These are phyloP conservation scores for Populus tremula DNA, from an alignment of 345 rosid genomes.

Conservation along the genomic window DNA sequence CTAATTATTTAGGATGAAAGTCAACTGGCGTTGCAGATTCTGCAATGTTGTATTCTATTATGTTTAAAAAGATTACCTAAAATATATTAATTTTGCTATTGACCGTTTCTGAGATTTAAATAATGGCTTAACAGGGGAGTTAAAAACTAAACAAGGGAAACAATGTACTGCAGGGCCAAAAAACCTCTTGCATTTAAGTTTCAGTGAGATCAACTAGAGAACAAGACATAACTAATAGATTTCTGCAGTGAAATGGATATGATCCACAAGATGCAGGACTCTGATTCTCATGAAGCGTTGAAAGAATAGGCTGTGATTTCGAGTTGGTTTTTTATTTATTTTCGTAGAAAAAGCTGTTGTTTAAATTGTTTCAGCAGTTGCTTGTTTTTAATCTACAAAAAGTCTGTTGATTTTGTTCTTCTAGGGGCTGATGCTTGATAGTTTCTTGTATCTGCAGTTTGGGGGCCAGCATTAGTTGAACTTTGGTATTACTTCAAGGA, in stretches of 20 bases:
- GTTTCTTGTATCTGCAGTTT: conserved; percentile 35
- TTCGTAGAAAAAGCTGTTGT: neutral
- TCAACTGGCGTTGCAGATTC: neutral
- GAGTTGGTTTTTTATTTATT: neutral
- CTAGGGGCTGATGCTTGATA: neutral
- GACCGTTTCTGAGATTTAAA: neutral
- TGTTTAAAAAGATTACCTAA: neutral
- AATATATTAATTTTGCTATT: neutral
- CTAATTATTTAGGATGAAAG: conserved; percentile 4
- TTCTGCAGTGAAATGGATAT: neutral
- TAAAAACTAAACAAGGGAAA: neutral
- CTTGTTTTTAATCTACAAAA: neutral
- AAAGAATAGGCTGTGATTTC: neutral
- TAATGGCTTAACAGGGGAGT: neutral
- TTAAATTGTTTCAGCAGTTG: neutral
- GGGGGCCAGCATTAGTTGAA: conserved; percentile 31
- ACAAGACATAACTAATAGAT: neutral
- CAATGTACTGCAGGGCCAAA: neutral
- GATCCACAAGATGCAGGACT: neutral
- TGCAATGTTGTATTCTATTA: neutral
- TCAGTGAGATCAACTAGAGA: neutral
- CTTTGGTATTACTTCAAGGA: conserved; percentile 25
- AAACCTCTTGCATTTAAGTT: neutral
- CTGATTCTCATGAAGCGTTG: neutral
- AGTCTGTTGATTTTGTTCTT: neutral